A percentile compares a stretch with the other conserved stretches of the same genome.
Evolutionary conservation across 2,329 filamentous ascomycete genomes (phyloP).

Genomic region (Curvularia verruculosa): DNA sequence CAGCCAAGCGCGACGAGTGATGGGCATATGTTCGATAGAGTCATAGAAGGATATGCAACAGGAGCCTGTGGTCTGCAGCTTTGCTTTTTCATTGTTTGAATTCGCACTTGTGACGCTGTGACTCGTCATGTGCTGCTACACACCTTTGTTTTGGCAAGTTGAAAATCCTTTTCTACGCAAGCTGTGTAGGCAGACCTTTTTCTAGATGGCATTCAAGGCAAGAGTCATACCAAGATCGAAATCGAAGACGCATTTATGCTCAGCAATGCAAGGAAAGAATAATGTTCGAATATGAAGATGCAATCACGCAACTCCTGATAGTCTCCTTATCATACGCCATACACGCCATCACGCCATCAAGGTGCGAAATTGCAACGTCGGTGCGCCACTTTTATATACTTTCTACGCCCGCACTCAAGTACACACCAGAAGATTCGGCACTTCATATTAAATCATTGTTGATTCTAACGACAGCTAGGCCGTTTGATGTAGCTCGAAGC

Average conservation of each 20-base stretch:
- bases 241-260: not conserved
- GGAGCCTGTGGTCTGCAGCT: not conserved
- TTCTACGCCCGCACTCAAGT: not conserved
- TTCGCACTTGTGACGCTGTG: not conserved
- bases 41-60: not conserved
- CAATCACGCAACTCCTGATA: not conserved
- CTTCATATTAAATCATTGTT: conserved; percentile 3
- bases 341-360: conserved; percentile 26
- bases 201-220: no score
- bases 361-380: conserved; percentile 14
- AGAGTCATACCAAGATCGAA: no score
- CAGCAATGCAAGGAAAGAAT: not conserved
- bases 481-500: not conserved
- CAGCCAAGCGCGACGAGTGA: not conserved
- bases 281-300: not conserved
- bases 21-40: not conserved
- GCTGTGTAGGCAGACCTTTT: not conserved
- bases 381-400: not conserved
- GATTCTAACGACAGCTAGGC: conserved; percentile 4
- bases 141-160: not conserved
- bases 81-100: not conserved
- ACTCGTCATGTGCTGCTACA: not conserved
- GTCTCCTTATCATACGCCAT: not conserved
- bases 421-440: not conserved
- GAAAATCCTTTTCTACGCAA: not conserved